These are phyloP conservation scores for Talaromyces sp. DNA, from an alignment of 2,329 filamentous ascomycete genomes.

Conservation along the genomic window DNA sequence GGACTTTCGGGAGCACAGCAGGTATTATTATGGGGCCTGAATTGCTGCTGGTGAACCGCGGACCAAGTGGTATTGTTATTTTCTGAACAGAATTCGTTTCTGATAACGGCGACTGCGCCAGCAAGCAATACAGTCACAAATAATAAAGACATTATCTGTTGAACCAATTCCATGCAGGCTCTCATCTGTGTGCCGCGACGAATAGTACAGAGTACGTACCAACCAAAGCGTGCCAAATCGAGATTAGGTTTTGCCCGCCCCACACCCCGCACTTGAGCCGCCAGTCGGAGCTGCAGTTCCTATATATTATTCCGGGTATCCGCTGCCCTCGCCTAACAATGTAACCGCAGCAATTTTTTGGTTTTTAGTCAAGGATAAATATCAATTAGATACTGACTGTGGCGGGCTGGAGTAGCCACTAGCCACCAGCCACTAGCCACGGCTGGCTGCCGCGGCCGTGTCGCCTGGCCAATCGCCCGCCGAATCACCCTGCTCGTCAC, in stretches of 20 bases:
- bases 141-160: no score
- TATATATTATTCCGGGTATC: no score
- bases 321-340: no score
- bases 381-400: not conserved
- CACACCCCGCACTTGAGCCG: constrained; percentile 8
- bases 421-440: not conserved
- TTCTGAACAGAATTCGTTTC: no score
- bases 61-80: no score
- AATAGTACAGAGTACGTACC: not conserved
- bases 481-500: not conserved
- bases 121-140: no score
- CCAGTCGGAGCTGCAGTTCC: not conserved
- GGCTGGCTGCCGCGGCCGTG: not conserved
- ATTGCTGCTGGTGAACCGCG: no score
- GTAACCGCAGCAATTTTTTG: no score
- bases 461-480: not conserved
- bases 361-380: no score
- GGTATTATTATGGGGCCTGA: not conserved
- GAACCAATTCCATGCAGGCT: no score
- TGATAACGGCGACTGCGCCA: no score
- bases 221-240: not conserved
- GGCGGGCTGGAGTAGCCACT: not conserved
- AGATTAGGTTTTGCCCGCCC: not conserved
- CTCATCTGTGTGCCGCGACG: no score
- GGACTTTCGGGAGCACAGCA: not conserved